Evolutionary conservation across 2,329 filamentous ascomycete species (phyloP).

Genomic region (Beauveria sp.): DNA sequence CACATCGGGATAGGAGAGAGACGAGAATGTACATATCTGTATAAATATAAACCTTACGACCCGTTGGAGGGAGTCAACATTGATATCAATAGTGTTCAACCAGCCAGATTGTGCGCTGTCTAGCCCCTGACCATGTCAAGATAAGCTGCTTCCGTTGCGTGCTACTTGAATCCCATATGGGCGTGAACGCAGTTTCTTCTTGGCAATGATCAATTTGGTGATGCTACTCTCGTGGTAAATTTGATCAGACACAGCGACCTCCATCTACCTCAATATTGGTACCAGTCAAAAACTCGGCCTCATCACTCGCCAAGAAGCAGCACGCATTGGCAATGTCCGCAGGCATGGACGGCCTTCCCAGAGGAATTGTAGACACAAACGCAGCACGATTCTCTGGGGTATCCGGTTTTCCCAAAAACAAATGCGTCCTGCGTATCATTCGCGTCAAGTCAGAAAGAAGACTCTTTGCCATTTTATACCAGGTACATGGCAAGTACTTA

Average conservation of each 20-base stretch:
- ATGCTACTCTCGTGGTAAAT: too few relatives aligned
- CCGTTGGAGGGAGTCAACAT: too few relatives aligned
- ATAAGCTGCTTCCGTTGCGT: too few relatives aligned
- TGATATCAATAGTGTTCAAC: too few relatives aligned
- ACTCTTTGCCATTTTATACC: background rate
- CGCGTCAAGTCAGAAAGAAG: background rate
- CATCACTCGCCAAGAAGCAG: constrained; percentile 63
- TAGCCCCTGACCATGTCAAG: too few relatives aligned
- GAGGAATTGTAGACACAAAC: constrained; percentile 46
- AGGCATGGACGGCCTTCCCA: constrained; percentile 49
- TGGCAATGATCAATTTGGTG: too few relatives aligned
- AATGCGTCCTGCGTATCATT: constrained; percentile 26
- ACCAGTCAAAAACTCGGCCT: constrained; percentile 64
- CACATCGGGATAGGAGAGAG: background rate
- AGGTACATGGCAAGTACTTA: constrained; percentile 16
- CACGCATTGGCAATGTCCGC: constrained; percentile 64
- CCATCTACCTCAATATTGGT: constrained; percentile 51
- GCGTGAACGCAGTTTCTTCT: too few relatives aligned
- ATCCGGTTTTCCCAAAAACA: constrained; percentile 54
- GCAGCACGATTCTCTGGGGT: constrained; percentile 52
- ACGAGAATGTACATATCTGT: background rate
- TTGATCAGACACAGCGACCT: constrained; percentile 21
- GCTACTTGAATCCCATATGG: too few relatives aligned
- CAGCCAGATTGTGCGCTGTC: too few relatives aligned
- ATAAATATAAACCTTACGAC: too few relatives aligned